Percentiles rank a stretch among this genome's conserved stretches.
Conservation (phyloP, 2,329 filamentous ascomycete genomes). For the Exophiala oligosperma region DNA sequence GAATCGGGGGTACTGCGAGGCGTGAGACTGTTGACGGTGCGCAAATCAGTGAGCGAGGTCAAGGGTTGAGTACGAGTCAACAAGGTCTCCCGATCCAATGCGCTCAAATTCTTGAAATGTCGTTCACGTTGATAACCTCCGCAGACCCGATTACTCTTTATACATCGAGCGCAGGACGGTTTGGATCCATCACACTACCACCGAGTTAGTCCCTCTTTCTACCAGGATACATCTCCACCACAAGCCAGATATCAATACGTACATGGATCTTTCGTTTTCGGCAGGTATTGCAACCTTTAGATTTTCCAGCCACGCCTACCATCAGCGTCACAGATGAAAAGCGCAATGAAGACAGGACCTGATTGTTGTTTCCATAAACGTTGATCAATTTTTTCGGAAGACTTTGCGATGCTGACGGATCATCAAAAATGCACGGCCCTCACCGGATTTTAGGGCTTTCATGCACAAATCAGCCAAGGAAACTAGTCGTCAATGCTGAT, state of each 20-base stretch:
- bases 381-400: no score
- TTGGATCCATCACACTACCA: conserved; percentile 15
- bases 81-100: conserved; percentile 10
- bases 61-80: conserved; percentile 10
- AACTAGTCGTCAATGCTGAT: no score
- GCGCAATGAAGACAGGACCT: no score
- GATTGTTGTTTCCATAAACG: no score
- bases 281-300: conserved; percentile 30
- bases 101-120: conserved; percentile 13
- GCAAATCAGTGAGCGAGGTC: conserved; percentile 8
- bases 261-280: conserved; percentile 30
- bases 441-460: no score
- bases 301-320: conserved; percentile 30
- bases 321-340: conserved; percentile 8
- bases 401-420: no score
- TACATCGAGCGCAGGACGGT: conserved; percentile 11
- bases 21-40: conserved; percentile 7
- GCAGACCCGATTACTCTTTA: conserved; percentile 5
- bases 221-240: not conserved
- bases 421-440: no score
- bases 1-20: conserved; percentile 12
- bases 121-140: conserved; percentile 13
- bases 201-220: not conserved
- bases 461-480: no score
- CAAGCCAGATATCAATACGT: not conserved